phyloP scores from a whole-genome alignment of 2,329 filamentous ascomycete species.

The Colletotrichum somersetense region DNA sequence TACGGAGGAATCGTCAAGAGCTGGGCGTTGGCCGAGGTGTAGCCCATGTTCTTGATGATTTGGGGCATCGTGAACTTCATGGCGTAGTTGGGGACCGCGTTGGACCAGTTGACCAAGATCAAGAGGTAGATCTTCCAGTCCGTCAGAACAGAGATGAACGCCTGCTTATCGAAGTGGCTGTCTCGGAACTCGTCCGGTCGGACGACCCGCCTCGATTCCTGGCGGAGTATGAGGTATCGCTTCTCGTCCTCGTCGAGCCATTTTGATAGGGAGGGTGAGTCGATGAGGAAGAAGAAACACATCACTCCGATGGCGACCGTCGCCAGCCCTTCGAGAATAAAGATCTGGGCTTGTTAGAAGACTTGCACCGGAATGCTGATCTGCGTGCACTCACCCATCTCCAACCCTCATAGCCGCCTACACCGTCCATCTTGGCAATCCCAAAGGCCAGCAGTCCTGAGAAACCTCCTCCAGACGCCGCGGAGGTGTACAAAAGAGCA shows the following conservation, averaged over 20 bases:
- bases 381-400: slow-evolving; percentile 52
- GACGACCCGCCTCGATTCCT: slow-evolving; percentile 48
- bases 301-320: slow-evolving; percentile 54
- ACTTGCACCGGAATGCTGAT: background rate
- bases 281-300: slow-evolving; percentile 62
- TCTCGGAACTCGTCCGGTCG: slow-evolving; percentile 45
- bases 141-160: slow-evolving; percentile 55
- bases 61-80: slow-evolving; percentile 53
- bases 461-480: slow-evolving; percentile 57
- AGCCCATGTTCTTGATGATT: slow-evolving; percentile 58
- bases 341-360: slow-evolving; percentile 53
- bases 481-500: slow-evolving; percentile 53
- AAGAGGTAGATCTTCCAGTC: slow-evolving; percentile 63
- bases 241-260: slow-evolving; percentile 57
- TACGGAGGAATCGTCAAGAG: slow-evolving; percentile 54
- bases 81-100: slow-evolving; percentile 53
- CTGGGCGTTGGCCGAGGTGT: slow-evolving; percentile 49
- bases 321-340: slow-evolving; percentile 64
- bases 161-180: slow-evolving; percentile 50
- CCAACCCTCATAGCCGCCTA: slow-evolving; percentile 58
- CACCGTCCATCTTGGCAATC: slow-evolving; percentile 61
- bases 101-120: slow-evolving; percentile 58
- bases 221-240: slow-evolving; percentile 55
- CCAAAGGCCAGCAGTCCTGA: slow-evolving; percentile 59
- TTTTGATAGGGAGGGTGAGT: slow-evolving; percentile 53